Base-by-base conservation (phyloP, 1,139 yeast genomes). In the Suhomyces panamericanus region DNA sequence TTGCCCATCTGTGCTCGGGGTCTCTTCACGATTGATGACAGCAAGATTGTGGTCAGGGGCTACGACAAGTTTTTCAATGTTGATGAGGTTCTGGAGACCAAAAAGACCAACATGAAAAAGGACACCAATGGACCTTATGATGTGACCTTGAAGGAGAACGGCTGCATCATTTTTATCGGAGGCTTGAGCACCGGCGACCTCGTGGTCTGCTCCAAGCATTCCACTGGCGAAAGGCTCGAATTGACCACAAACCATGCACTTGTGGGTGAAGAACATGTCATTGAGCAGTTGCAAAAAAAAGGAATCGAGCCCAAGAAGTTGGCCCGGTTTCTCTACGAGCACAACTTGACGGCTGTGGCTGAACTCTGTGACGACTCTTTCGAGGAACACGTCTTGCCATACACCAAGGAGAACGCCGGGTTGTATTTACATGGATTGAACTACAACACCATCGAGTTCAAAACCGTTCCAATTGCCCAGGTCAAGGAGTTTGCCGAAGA, bases 61-160 rank as follows among this genome's bases (percentile, higher is more conserved):
- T 95, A 95, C 61, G 95, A 95, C 65, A 95, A 95, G 67, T 95
- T 95, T 63, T 95, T 90, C 76, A 91, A 87, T 58, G 72, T 89
- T 10, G 79, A 74, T 47, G 99, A 95, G 59, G 74, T 78, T 1
- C 55, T 68, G 0, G 55, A 56, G 3, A 85, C 96, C 0, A 74
- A 69, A 43, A 73, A 81, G 70, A 68, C 66, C 0, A 58, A 60
- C 52, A 63, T 91, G 22, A 56, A 62, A 31, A 46, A 55, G 1
- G 58, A 72, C 17, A 85, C 95, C 0, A 28, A 34, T 1, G 97
- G 96, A 0, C 97, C 97, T 0, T 93, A 86, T 61, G 81, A 78
- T 15, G 77, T 90, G 4, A 83, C 97, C 0, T 73, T 85, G 33
- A 93, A 93, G 61, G 96, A 95, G 48, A 95, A 93, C 59, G 99